Evolutionary conservation across 352 stramenopile species (phyloP).

Genomic region (Pythium sp.): DNA sequence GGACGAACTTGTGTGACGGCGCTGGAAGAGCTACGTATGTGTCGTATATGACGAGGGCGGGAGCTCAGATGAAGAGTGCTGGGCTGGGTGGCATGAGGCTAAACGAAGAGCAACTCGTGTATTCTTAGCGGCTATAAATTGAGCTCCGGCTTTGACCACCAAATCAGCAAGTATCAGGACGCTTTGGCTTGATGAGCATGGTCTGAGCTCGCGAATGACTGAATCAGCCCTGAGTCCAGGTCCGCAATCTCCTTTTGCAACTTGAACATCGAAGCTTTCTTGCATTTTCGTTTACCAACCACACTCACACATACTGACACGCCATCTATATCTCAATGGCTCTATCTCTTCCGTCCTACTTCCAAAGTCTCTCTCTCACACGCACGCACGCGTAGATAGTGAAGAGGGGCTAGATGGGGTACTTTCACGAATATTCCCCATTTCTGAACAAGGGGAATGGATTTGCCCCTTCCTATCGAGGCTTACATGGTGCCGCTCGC

Average conservation of each 20-base stretch:
- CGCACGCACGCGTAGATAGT: background rate
- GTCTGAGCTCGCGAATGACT: background rate
- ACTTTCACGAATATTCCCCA: background rate
- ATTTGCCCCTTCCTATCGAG: background rate
- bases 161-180: background rate
- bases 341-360: background rate
- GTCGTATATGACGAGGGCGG: background rate
- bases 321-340: background rate
- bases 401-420: background rate
- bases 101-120: background rate
- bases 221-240: background rate
- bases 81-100: background rate
- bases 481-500: background rate
- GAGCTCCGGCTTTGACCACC: background rate
- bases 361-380: background rate
- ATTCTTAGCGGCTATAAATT: background rate
- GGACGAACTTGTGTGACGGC: background rate
- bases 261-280: background rate
- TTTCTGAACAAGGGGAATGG: no score
- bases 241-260: background rate
- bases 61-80: background rate
- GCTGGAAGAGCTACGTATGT: background rate
- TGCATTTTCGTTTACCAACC: slow-evolving; percentile 1
- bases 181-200: background rate
- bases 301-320: background rate